Conservation (phyloP, 2,329 filamentous ascomycete genomes). For the Camptophora hylomeconis region DNA sequence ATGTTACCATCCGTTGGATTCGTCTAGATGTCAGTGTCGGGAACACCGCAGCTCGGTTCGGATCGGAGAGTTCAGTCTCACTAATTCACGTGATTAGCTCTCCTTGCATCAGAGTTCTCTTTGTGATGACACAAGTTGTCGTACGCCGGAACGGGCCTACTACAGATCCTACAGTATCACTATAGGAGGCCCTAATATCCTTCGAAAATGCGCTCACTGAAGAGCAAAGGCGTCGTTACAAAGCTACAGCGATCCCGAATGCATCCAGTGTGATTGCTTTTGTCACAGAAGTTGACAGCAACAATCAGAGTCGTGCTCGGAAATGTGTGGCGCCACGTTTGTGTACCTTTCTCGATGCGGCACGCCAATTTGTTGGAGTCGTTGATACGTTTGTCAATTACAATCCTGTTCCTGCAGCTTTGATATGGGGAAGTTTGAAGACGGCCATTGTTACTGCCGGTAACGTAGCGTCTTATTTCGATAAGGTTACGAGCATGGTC, state of each 20-base stretch:
- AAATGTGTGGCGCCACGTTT: conserved; percentile 14
- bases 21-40: no score
- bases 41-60: no score
- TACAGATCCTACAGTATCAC: conserved; percentile 5
- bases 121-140: no score
- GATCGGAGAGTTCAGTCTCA: no score
- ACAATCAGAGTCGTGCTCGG: conserved; percentile 6
- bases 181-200: conserved; percentile 3
- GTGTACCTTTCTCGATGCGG: conserved; percentile 13
- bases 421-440: conserved; percentile 16
- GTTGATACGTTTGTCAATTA: conserved; percentile 16
- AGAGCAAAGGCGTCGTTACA: conserved; percentile 6
- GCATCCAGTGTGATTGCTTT: conserved; percentile 10
- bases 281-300: conserved; percentile 12
- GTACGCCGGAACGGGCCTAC: no score
- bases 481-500: conserved; percentile 13
- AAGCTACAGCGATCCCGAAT: conserved; percentile 3
- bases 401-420: conserved; percentile 7
- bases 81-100: no score
- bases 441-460: conserved; percentile 9
- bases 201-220: conserved; percentile 5
- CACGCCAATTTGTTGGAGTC: conserved; percentile 14
- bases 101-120: no score
- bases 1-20: no score
- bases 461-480: conserved; percentile 16